These are phyloP conservation scores for Monosporozyma aquatica DNA, from an alignment of 805 yeast genomes.

Conservation along the genomic window DNA sequence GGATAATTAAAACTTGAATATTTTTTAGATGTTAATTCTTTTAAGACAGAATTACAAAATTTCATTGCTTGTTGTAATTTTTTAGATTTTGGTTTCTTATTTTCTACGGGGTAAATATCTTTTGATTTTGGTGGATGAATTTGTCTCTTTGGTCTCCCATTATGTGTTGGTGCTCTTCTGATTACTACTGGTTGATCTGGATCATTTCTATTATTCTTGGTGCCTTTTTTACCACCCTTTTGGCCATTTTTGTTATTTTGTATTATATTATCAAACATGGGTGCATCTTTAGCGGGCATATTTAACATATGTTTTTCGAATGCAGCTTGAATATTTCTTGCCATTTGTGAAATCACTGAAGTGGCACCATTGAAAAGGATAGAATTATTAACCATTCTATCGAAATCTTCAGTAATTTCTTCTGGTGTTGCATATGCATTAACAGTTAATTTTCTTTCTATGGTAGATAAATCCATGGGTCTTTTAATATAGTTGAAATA, in stretches of 20 bases:
- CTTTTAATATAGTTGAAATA: conserved; percentile 73
- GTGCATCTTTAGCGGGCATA: conserved; percentile 61
- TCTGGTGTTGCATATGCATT: conserved; percentile 66
- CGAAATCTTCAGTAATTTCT: conserved; percentile 67
- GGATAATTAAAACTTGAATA: conserved; percentile 82
- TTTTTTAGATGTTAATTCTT: conserved; percentile 76
- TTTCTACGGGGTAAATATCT: conserved; percentile 78
- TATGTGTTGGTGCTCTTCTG: conserved; percentile 65
- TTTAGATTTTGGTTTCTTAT: conserved; percentile 69
- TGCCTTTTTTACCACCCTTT: conserved; percentile 21
- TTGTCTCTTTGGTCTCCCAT: conserved; percentile 88
- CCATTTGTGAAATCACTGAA: conserved; percentile 85
- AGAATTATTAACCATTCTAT: conserved; percentile 79
- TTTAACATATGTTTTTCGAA: conserved; percentile 89
- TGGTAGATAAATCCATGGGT: conserved; percentile 92
- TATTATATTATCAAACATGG: conserved; percentile 20
- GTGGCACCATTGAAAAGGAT: conserved; percentile 75
- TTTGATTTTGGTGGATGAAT: conserved; percentile 95
- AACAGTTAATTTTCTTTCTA: conserved; percentile 65
- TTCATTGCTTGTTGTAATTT: conserved; percentile 83
- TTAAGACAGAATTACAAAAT: conserved; percentile 72
- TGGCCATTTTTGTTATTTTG: too few species aligned
- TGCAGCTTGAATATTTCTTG: conserved; percentile 77
- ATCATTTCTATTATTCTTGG: conserved; percentile 20
- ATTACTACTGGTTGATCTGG: conserved; percentile 36